Evolutionary conservation across 805 yeast species (phyloP), one percentile per base, ranked within the genome.

Genomic region (Brettanomyces nanus): DNA sequence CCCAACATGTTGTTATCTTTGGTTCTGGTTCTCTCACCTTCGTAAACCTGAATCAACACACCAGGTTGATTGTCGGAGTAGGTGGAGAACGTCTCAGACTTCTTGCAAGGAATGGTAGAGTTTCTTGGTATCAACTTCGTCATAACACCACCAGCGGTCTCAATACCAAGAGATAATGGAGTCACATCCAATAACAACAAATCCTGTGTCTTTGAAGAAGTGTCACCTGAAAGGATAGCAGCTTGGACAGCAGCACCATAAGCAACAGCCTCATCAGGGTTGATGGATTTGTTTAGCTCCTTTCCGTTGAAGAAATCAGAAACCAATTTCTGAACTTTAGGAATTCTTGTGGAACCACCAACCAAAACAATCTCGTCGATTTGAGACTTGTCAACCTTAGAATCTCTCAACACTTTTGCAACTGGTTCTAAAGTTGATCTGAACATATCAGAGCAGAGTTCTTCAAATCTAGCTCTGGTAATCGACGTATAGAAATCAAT

Each of bases 201-300:
- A 65, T 87, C 96, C 73, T 87, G 95, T 45, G 96, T 87, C 45
- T 86, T 85, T 44, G 95, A 79, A 28, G 96, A 85, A 52, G 89
- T 80, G 69, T 87, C 95, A 71, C 97, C 96, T 42, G 95, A 78
- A 62, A 87, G 76, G 62, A 87, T 87, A 53, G 97, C 96, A 51
- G 95, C 96, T 75, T 87, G 97, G 52, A 87, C 96, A 49, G 96
- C 96, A 51, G 97, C 97, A 81, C 97, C 96, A 71, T 87, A 87
- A 58, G 97, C 97, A 67, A 87, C 97, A 59, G 96, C 96, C 73
- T 87, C 96, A 74, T 87, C 96, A 55, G 97, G 96, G 80, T 87
- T 87, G 67, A 87, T 87, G 39, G 95, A 85, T 71, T 80, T 84
- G 75, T 85, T 85, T 66, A 94, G 95, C 70, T 87, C 95, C 74